A percentile compares a stretch with the other conserved stretches of the same genome.
Evolutionary conservation across 2,329 filamentous ascomycete species (phyloP).

Genomic region (Cryphonectria radicalis): DNA sequence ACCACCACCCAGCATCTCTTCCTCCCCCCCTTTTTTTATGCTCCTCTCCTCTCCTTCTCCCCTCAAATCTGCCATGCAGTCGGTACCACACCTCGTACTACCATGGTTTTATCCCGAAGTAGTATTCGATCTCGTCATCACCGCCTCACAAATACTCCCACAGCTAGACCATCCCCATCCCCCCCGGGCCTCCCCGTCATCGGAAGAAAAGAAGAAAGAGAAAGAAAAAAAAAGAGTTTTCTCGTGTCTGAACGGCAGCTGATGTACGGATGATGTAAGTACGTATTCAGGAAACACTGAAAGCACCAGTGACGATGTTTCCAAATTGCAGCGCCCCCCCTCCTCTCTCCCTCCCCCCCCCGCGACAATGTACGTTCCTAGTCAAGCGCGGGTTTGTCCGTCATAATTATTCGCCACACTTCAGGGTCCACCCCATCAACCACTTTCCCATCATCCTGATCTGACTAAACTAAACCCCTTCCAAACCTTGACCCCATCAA

Average conservation of each 20-base stretch:
- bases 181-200: too few species aligned
- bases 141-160: neutral
- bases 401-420: neutral
- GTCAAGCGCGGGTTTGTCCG: neutral
- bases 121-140: neutral
- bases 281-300: neutral
- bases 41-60: too few species aligned
- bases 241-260: too few species aligned
- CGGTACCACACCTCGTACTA: neutral
- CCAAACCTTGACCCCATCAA: neutral
- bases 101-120: neutral
- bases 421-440: neutral
- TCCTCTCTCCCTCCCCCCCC: too few species aligned
- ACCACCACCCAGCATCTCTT: neutral
- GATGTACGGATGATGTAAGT: too few species aligned
- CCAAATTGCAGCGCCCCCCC: neutral
- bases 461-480: slow-evolving; percentile 1
- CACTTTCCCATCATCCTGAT: neutral
- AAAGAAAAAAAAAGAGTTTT: too few species aligned
- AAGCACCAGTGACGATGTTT: neutral
- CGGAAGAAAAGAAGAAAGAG: too few species aligned
- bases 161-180: too few species aligned
- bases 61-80: neutral
- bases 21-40: too few species aligned
- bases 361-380: neutral